phyloP scores from a whole-genome alignment of 2,329 filamentous ascomycete genomes.

The Pseudogymnoascus sp. region DNA sequence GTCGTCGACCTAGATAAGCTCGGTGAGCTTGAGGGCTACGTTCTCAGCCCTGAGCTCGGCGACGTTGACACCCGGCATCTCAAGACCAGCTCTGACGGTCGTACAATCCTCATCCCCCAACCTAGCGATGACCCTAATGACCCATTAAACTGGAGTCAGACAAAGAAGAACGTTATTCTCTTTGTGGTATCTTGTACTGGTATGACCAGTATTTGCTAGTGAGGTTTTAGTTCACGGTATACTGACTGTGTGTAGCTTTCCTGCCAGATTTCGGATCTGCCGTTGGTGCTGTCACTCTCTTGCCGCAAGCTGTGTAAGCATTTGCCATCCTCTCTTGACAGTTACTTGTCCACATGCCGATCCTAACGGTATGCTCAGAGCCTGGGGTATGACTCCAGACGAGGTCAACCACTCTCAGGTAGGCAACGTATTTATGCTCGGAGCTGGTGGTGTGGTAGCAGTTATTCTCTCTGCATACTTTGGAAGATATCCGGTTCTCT shows the following conservation, averaged over 20 bases:
- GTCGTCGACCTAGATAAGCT: conserved; percentile 11
- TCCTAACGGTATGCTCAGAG: not conserved
- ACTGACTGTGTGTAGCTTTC: conserved; percentile 7
- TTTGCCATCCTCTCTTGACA: conserved; percentile 21
- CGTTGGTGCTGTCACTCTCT: conserved; percentile 7
- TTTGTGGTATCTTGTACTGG: conserved; percentile 34
- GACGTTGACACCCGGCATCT: conserved; percentile 30
- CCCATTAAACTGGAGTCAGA: conserved; percentile 35
- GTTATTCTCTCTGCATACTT: conserved; percentile 35
- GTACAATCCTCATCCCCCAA: conserved; percentile 28
- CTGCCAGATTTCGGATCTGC: conserved; percentile 10
- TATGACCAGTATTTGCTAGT: not conserved
- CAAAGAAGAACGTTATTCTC: conserved; percentile 41
- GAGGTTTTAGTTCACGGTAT: not conserved
- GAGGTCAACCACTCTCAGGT: conserved; percentile 43
- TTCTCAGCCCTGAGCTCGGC: conserved; percentile 6
- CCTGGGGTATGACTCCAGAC: conserved; percentile 25
- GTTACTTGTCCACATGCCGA: not conserved
- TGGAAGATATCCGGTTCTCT: conserved; percentile 34
- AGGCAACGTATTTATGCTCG: conserved; percentile 43
- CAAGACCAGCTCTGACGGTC: conserved; percentile 45
- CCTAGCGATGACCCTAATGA: conserved; percentile 39
- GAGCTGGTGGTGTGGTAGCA: conserved; percentile 10
- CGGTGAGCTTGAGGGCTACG: conserved; percentile 11
- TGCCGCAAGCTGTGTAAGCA: not conserved